A percentile compares a stretch with the other conserved stretches of the same genome.
Evolutionary conservation across 768 basidiomycete genomes (phyloP).

Genomic region (Suillus decipiens): DNA sequence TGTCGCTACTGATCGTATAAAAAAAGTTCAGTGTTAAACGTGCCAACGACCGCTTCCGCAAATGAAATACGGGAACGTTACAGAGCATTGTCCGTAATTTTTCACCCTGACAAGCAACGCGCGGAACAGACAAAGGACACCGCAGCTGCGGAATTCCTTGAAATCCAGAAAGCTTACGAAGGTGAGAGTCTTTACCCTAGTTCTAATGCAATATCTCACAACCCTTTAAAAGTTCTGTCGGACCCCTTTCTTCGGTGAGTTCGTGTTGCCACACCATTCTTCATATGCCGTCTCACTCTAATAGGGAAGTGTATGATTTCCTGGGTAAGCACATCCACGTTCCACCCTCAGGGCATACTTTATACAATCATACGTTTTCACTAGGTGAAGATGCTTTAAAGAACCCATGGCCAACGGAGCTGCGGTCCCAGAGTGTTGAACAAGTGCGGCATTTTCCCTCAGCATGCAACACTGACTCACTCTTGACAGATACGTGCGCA

Average conservation of each 20-base stretch:
- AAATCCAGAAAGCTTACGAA: constrained; percentile 84
- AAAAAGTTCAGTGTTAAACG: constrained; percentile 66
- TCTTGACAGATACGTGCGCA: constrained; percentile 45
- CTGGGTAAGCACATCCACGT: constrained; percentile 48
- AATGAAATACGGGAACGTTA: constrained; percentile 77
- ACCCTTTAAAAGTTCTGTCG: constrained; percentile 53
- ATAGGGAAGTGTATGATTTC: constrained; percentile 73
- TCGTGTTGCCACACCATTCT: constrained; percentile 13
- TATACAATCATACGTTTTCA: neutral
- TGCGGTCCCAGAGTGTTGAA: constrained; percentile 45
- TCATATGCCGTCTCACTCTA: constrained; percentile 14
- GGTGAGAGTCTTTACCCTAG: constrained; percentile 37
- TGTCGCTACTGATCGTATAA: constrained; percentile 4
- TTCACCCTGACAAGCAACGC: constrained; percentile 84
- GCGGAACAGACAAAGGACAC: constrained; percentile 54
- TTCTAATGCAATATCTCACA: neutral
- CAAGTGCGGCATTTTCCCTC: constrained; percentile 40
- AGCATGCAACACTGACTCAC: neutral
- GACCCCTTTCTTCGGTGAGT: constrained; percentile 70
- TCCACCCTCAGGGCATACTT: constrained; percentile 8
- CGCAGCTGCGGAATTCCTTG: constrained; percentile 68
- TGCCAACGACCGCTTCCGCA: constrained; percentile 62
- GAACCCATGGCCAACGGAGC: constrained; percentile 45
- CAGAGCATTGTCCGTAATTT: constrained; percentile 68
- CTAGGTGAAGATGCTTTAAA: constrained; percentile 41